phyloP scores from a whole-genome alignment of 1,139 yeast species.

The Hyphopichia khmerensis region DNA sequence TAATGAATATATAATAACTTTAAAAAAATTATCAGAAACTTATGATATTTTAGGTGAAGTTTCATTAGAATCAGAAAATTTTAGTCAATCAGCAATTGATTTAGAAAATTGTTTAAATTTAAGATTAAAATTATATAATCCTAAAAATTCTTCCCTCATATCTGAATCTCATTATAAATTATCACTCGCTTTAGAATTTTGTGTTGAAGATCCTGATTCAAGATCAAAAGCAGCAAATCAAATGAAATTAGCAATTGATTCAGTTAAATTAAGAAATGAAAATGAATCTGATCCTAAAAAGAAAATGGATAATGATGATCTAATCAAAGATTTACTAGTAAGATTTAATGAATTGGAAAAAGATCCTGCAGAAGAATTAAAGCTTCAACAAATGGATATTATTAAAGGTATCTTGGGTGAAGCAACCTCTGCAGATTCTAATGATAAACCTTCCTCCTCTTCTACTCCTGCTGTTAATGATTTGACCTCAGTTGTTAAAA shows the following conservation, averaged over 20 bases:
- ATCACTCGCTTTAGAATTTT: constrained; percentile 76
- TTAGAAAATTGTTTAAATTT: constrained; percentile 56
- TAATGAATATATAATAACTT: constrained; percentile 33
- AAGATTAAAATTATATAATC: constrained; percentile 51
- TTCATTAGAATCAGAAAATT: constrained; percentile 82
- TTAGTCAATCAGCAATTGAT: constrained; percentile 72
- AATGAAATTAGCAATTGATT: constrained; percentile 58
- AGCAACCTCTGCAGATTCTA: constrained; percentile 20
- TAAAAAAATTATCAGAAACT: constrained; percentile 66
- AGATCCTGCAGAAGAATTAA: constrained; percentile 51
- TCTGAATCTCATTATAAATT: constrained; percentile 83
- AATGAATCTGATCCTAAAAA: constrained; percentile 28
- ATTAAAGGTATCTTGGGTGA: constrained; percentile 65
- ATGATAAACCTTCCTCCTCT: constrained; percentile 4
- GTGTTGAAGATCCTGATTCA: constrained; percentile 51
- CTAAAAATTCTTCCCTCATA: constrained; percentile 54
- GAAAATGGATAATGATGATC: constrained; percentile 46
- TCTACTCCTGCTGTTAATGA: constrained; percentile 21
- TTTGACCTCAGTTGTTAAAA: constrained; percentile 34
- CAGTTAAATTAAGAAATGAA: constrained; percentile 47
- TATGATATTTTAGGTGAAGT: constrained; percentile 87
- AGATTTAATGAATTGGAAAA: constrained; percentile 52
- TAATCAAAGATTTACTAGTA: constrained; percentile 54
- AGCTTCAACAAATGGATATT: constrained; percentile 56
- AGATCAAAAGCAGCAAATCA: constrained; percentile 56